phyloP scores from a whole-genome alignment of 2,329 filamentous ascomycete species.

The Dryadomyces sulphureus region DNA sequence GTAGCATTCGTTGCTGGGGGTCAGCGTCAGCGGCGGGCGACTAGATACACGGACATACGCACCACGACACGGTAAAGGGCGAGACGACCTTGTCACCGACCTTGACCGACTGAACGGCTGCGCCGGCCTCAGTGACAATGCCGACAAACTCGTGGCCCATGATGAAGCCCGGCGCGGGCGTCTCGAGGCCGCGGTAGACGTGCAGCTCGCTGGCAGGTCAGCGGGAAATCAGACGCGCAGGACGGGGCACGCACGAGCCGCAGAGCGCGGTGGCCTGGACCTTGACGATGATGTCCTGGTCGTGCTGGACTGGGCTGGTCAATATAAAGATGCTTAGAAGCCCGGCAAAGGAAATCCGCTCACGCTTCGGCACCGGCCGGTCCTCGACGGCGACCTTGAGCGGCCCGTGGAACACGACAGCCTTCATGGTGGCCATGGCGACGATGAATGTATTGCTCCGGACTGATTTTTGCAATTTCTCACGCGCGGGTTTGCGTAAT shows the following conservation, averaged over 20 bases:
- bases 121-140: constrained; percentile 51
- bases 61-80: constrained; percentile 74
- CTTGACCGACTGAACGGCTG: constrained; percentile 50
- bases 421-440: constrained; percentile 53
- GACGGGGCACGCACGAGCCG: constrained; percentile 50
- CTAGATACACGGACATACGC: constrained; percentile 14
- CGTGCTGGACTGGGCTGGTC: constrained; percentile 55
- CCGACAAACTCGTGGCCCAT: constrained; percentile 86
- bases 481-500: no score
- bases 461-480: not conserved
- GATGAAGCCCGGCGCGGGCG: constrained; percentile 46
- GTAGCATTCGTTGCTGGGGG: constrained; percentile 52
- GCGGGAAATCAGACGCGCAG: not conserved
- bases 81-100: constrained; percentile 68
- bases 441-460: not conserved
- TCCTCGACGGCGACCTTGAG: constrained; percentile 63
- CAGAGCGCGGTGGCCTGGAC: constrained; percentile 74
- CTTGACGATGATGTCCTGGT: constrained; percentile 67
- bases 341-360: constrained; percentile 10
- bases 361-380: constrained; percentile 56
- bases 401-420: constrained; percentile 74
- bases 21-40: not conserved
- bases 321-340: not conserved
- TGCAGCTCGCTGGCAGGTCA: constrained; percentile 54
- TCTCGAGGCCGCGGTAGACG: constrained; percentile 69